Conservation (phyloP, 2,329 filamentous ascomycete genomes). For the Alternaria burnsii region DNA sequence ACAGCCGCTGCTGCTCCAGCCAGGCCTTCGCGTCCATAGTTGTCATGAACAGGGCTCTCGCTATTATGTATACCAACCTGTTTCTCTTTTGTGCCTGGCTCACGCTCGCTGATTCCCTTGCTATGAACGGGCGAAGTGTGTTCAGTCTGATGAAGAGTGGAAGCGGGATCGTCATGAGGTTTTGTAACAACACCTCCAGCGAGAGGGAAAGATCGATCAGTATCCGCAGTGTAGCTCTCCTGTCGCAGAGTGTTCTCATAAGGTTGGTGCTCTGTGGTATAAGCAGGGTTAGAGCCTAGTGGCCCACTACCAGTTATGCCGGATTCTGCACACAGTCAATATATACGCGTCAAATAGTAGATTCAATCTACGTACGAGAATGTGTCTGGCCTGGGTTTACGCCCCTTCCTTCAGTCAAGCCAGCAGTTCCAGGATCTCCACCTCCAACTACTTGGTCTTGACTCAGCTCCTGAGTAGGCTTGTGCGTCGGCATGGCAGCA, state of each 20-base stretch:
- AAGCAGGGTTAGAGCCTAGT: not conserved
- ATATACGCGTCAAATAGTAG: slow-evolving; percentile 1
- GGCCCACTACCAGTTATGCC: slow-evolving; percentile 7
- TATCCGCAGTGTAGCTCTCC: slow-evolving; percentile 30
- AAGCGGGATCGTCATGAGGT: slow-evolving; percentile 3
- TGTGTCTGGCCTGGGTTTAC: slow-evolving; percentile 17
- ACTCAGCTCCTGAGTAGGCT: slow-evolving; percentile 20
- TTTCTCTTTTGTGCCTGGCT: slow-evolving; percentile 33
- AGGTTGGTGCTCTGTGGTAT: slow-evolving; percentile 11
- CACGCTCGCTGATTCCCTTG: slow-evolving; percentile 13
- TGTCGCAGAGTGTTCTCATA: slow-evolving; percentile 20
- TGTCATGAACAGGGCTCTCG: slow-evolving; percentile 20
- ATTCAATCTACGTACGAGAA: slow-evolving; percentile 33
- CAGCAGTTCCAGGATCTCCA: slow-evolving; percentile 24
- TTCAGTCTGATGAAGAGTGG: slow-evolving; percentile 10
- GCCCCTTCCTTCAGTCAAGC: slow-evolving; percentile 9
- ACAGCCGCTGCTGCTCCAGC: slow-evolving; percentile 41
- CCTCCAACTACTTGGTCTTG: slow-evolving; percentile 28
- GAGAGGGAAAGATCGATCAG: slow-evolving; percentile 49
- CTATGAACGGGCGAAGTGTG: slow-evolving; percentile 9
- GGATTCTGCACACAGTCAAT: slow-evolving; percentile 22
- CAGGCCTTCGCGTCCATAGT: slow-evolving; percentile 35
- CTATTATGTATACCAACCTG: slow-evolving; percentile 21
- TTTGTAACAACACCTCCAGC: slow-evolving; percentile 41
- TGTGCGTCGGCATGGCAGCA: slow-evolving; percentile 34